A percentile compares a stretch with the other conserved stretches of the same genome.
These are phyloP conservation scores for Kwoniella heveanensis DNA, from an alignment of 768 basidiomycete species.

Conservation along the genomic window DNA sequence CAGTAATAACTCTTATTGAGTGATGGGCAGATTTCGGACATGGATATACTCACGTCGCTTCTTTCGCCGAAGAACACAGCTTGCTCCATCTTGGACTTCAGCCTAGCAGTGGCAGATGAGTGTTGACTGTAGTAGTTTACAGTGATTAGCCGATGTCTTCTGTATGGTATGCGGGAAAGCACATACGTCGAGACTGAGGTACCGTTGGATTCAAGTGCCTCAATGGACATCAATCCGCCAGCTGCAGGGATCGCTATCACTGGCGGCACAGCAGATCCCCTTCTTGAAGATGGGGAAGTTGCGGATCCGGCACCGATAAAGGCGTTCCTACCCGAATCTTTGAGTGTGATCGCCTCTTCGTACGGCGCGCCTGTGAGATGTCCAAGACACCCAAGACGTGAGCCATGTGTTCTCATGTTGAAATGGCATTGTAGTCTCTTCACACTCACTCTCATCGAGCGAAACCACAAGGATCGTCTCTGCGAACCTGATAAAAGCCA, in stretches of 20 bases:
- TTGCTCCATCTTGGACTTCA: constrained; percentile 57
- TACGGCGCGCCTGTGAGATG: constrained; percentile 38
- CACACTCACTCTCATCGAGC: constrained; percentile 35
- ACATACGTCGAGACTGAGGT: constrained; percentile 1
- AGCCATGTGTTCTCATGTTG: background rate
- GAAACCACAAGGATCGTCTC: constrained; percentile 54
- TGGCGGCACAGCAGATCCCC: constrained; percentile 12
- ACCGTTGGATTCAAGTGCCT: constrained; percentile 22
- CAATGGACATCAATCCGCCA: constrained; percentile 33
- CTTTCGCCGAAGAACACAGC: constrained; percentile 57
- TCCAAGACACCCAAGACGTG: constrained; percentile 3
- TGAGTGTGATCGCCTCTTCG: constrained; percentile 57
- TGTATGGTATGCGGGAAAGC: background rate
- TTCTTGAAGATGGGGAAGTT: constrained; percentile 13
- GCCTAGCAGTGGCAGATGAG: constrained; percentile 44
- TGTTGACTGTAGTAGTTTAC: constrained; percentile 16
- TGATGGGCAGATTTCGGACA: background rate
- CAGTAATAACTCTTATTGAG: no score
- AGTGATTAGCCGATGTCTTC: background rate
- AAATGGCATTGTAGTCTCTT: background rate
- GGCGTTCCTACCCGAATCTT: constrained; percentile 52
- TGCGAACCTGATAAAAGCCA: constrained; percentile 56
- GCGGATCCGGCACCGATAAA: constrained; percentile 53
- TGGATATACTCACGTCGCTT: constrained; percentile 34
- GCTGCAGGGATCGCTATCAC: constrained; percentile 36